A percentile compares a stretch with the other conserved stretches of the same genome.
Evolutionary conservation across 495 filamentous ascomycete species (phyloP).

Genomic region (Tuber brumale): DNA sequence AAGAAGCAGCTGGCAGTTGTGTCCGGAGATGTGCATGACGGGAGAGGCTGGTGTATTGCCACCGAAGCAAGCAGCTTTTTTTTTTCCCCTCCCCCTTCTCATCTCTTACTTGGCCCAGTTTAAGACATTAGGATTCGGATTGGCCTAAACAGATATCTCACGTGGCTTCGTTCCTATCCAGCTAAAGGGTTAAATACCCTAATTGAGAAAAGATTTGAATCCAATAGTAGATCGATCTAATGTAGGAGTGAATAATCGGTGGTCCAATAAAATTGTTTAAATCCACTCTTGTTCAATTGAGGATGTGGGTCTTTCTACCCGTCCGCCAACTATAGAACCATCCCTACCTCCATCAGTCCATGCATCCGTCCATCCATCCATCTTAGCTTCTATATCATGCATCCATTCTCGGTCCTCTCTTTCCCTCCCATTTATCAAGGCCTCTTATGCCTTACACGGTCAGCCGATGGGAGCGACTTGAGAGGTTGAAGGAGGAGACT

Average conservation of each 20-base stretch:
- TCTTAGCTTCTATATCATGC: neutral
- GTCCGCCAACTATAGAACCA: neutral
- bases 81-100: neutral
- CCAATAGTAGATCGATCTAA: neutral
- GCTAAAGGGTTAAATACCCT: neutral
- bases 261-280: neutral
- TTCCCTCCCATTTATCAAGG: neutral
- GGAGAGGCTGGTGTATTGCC: slow-evolving; percentile 27
- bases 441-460: neutral
- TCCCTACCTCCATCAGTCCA: neutral
- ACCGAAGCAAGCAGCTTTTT: slow-evolving; percentile 16
- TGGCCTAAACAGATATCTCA: neutral
- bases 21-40: slow-evolving; percentile 21
- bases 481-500: neutral
- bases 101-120: slow-evolving; percentile 20
- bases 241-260: neutral
- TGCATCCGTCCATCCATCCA: neutral
- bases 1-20: slow-evolving; percentile 16
- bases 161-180: neutral
- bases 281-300: neutral
- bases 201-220: neutral
- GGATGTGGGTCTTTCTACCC: neutral
- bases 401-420: neutral
- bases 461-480: neutral
- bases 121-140: neutral